Evolutionary conservation across 805 yeast species (phyloP).

Genomic region (Zygosaccharomyces siamensis): DNA sequence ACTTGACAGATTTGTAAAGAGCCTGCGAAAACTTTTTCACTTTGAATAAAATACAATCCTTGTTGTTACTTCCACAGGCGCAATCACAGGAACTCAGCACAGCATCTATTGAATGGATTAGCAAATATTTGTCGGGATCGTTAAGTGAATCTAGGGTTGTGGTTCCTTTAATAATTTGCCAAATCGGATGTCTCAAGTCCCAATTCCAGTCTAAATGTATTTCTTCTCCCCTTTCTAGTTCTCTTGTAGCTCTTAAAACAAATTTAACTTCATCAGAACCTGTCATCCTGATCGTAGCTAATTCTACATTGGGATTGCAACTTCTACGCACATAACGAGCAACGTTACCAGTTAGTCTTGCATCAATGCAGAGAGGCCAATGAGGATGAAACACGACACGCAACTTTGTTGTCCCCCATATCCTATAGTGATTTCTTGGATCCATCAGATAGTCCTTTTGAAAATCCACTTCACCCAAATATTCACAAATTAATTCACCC

Average conservation of each 20-base stretch:
- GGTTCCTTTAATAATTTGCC: constrained; percentile 44
- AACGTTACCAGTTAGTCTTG: constrained; percentile 81
- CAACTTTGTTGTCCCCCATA: constrained; percentile 65
- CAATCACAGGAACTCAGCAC: constrained; percentile 62
- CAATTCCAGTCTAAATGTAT: constrained; percentile 83
- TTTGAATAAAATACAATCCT: constrained; percentile 56
- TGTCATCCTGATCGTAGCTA: constrained; percentile 44
- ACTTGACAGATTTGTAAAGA: constrained; percentile 51
- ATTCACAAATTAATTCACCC: constrained; percentile 53
- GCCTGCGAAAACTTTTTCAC: constrained; percentile 61
- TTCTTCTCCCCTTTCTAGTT: constrained; percentile 63
- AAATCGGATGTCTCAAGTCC: constrained; percentile 75
- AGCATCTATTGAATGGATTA: constrained; percentile 59
- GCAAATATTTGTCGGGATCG: constrained; percentile 48
- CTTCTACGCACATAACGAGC: constrained; percentile 71
- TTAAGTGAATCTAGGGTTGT: constrained; percentile 49
- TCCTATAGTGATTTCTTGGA: constrained; percentile 68
- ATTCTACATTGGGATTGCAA: constrained; percentile 70
- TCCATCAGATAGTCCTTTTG: constrained; percentile 60
- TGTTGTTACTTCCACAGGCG: constrained; percentile 40
- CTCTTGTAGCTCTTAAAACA: constrained; percentile 50
- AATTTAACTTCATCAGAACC: constrained; percentile 43
- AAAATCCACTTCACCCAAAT: constrained; percentile 67
- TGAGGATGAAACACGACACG: constrained; percentile 52
- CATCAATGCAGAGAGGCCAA: constrained; percentile 68